Evolutionary conservation across 129 eudicot genomes (phyloP), one percentile per base, ranked within the genome.

Genomic region (Sambucus nigra): DNA sequence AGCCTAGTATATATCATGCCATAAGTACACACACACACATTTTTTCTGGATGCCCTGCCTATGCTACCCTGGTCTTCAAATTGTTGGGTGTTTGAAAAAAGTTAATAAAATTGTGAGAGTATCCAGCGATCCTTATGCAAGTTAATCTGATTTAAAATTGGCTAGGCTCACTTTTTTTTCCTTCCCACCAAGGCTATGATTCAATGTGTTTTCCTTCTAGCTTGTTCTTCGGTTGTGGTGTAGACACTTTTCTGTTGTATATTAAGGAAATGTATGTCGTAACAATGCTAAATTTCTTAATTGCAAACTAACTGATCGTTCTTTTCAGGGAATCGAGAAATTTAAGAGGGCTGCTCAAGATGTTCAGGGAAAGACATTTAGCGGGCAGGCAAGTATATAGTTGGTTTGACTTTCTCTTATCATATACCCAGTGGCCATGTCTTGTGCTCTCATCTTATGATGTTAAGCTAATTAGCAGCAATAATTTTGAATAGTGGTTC

Each of bases 321-420:
- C 5, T 38, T 7, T 47, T 49, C 69, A 92, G 99, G 99, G 99
- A 74, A 92, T 92, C 40, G 99, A 92, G 78, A 86, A 80, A 70
- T 92, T 92, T 68, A 82, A 86, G 76, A 82, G 71, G 80, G 79
- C 82, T 25, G 87, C 76, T 61, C 75, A 86, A 72, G 96, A 80
- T 69, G 82, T 82, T 50, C 38, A 92, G 51, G 99, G 94, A 49
- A 82, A 66, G 52, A 53, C 40, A 60, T 68, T 92, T 31, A 77
- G 83, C 67, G 99, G 99, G 44, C 87, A 82, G 88, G 98, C 70
- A 76, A 64, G 79, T 61, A 64, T 31, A 60, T 28, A n/a, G n/a
- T n/a, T n/a, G n/a, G n/a, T n/a, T n/a, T n/a, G n/a, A n/a, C n/a
- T n/a, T n/a, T n/a, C n/a, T n/a, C n/a, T n/a, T n/a, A n/a, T n/a